phyloP scores from a whole-genome alignment of 2,329 filamentous ascomycete species.

The Pseudogymnoascus sp. region DNA sequence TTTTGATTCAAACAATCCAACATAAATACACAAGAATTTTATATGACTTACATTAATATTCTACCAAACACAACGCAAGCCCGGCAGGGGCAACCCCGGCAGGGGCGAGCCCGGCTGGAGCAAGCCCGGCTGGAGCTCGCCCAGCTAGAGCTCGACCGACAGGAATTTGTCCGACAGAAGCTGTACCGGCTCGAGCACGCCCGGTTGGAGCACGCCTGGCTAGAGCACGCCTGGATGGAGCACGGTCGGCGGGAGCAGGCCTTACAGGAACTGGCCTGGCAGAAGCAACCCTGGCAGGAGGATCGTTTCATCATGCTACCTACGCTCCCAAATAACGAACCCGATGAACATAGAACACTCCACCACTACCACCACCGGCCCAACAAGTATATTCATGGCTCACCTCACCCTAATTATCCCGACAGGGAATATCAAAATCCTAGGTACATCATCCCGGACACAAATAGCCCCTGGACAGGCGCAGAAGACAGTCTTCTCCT shows the following conservation, averaged over 20 bases:
- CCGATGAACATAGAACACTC: neutral
- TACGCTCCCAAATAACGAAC: neutral
- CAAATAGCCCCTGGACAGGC: neutral
- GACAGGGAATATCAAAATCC: neutral
- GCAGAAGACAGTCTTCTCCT: conserved; percentile 1
- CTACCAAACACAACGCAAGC: neutral
- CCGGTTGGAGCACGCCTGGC: too few relatives aligned
- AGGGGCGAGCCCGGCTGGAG: too few relatives aligned
- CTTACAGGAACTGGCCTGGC: too few relatives aligned
- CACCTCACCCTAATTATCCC: neutral
- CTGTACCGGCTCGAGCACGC: too few relatives aligned
- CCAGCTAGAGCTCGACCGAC: too few relatives aligned
- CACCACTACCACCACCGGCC: neutral
- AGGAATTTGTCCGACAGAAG: too few relatives aligned
- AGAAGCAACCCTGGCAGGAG: neutral
- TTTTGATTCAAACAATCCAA: neutral
- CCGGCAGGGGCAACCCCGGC: too few relatives aligned
- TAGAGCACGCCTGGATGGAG: too few relatives aligned
- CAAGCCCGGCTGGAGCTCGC: too few relatives aligned
- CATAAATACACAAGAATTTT: neutral
- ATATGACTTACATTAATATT: neutral
- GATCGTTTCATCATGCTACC: neutral
- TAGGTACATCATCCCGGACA: neutral
- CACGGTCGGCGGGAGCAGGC: too few relatives aligned
- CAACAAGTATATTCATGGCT: neutral